phyloP scores from a whole-genome alignment of 495 filamentous ascomycete genomes.

The Penicillium riverlandense region DNA sequence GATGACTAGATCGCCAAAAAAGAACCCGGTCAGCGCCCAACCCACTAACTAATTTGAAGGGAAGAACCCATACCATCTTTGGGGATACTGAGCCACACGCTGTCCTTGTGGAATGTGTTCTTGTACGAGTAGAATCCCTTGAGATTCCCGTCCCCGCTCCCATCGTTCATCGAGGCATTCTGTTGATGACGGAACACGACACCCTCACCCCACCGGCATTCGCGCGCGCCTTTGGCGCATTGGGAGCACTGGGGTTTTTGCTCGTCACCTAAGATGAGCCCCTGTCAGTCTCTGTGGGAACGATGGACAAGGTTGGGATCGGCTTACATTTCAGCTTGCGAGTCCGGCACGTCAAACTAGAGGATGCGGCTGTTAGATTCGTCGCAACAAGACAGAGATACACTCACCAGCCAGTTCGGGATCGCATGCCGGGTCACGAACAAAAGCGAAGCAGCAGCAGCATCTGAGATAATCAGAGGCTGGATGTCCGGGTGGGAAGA shows the following conservation, averaged over 20 bases:
- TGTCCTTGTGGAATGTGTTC: conserved; percentile 57
- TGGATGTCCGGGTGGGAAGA: not conserved
- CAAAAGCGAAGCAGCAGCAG: conserved; percentile 18
- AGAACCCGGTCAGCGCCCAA: conserved; percentile 2
- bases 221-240: conserved; percentile 52
- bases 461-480: conserved; percentile 17
- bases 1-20: conserved; percentile 36
- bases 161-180: conserved; percentile 63
- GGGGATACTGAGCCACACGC: conserved; percentile 58
- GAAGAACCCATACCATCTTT: conserved; percentile 34
- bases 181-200: conserved; percentile 66
- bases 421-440: conserved; percentile 40
- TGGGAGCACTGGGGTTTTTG: conserved; percentile 51
- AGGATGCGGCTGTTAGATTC: not conserved
- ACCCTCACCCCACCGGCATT: conserved; percentile 56
- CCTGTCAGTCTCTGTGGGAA: conserved; percentile 6
- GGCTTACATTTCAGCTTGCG: conserved; percentile 54
- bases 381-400: not conserved
- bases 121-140: conserved; percentile 65
- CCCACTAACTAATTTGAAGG: too few species aligned
- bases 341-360: conserved; percentile 54
- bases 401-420: conserved; percentile 45
- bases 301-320: not conserved
- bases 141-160: conserved; percentile 32
- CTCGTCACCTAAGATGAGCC: conserved; percentile 36